phyloP scores from a whole-genome alignment of 768 basidiomycete species.

The Tulasnella sp. region DNA sequence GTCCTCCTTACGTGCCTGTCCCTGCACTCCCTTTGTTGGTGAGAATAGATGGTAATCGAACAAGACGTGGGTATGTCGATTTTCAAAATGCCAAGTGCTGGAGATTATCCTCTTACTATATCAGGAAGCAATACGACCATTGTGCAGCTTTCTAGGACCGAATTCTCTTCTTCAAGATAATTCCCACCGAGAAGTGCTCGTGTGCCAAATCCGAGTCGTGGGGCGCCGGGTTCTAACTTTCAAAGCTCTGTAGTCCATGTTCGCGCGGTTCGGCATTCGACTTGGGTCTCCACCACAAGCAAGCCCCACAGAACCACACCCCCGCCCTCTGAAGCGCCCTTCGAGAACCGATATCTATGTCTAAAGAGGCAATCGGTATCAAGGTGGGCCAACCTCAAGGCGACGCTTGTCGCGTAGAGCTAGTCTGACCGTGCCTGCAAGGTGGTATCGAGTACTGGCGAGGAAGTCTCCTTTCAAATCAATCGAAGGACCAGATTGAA shows the following conservation, averaged over 20 bases:
- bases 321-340: neutral
- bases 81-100: no score
- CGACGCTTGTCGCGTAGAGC: neutral
- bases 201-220: neutral
- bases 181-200: neutral
- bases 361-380: neutral
- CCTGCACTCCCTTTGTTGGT: no score
- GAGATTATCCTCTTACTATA: neutral
- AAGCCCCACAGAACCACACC: neutral
- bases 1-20: no score
- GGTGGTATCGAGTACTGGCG: conserved; percentile 72
- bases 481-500: conserved; percentile 87
- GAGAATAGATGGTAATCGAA: no score
- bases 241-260: no score
- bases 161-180: neutral
- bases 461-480: conserved; percentile 96
- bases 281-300: neutral
- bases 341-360: neutral
- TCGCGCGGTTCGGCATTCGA: neutral
- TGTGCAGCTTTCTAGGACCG: neutral
- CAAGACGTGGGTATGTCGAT: no score
- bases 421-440: conserved; percentile 36
- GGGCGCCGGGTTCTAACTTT: neutral
- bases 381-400: neutral
- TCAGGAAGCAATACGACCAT: neutral